Base-by-base conservation (phyloP, 495 filamentous ascomycete genomes). In the Penicillium bialowiezense region DNA sequence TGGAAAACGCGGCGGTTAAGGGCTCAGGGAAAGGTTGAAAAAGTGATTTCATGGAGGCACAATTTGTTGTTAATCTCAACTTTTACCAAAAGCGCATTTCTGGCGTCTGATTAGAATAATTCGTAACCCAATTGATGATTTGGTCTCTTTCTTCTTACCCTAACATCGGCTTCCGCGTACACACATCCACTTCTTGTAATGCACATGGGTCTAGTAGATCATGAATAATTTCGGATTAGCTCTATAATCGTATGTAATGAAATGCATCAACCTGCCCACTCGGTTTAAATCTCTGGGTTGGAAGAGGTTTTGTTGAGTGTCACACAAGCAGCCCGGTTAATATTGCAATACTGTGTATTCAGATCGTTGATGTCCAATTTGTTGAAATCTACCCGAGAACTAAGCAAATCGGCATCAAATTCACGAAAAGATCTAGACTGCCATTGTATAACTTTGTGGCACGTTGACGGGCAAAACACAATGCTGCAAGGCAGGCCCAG, bases 1-100 rank as follows among this genome's bases (percentile, higher is more conserved):
- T 71, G 52, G 70, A 73, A 54, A 62, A 70, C 20, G 40, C 64
- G 3, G 68, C 67, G 13, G 69, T 60, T 3, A 59, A 63, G 40
- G 51, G 44, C 9, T 41, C 42, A 19, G 18, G 31, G 33, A 44
- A 52, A 49, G 38, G 40, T 17, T 35, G 17, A 28, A 58, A 54
- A 55, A 52, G 45, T 54, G 44, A 7, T 50, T 49, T 45, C 51
- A 34, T 3, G 29, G 29, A 32, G 29, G 29, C 23, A 26, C 24
- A 28, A 23, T 13, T 45, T 48, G 31, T 14, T 39, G 19, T 44
- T 41, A 39, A 9, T 18, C 46, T 43, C 21, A 5, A 52, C 42
- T 41, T 20, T n/a, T 26, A 48, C 40, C 29, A 44, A 26, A 48
- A 42, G 20, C 54, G 58, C 62, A 71, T 67, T 59, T 48, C 50